Conservation (phyloP, 805 yeast genomes). For the Candida succiphila region DNA sequence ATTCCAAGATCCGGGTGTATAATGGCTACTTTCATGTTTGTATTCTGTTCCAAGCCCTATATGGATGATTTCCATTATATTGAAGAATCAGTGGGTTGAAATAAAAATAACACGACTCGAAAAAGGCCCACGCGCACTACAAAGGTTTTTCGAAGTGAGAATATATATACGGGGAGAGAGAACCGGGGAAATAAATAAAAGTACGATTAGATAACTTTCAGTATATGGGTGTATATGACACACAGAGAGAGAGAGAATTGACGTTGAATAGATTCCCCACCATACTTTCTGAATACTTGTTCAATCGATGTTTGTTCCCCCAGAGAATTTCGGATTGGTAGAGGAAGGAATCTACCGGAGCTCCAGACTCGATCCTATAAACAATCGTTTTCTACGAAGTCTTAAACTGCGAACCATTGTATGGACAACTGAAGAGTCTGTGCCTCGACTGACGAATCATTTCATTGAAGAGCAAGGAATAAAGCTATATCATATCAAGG, state of each 20-base stretch:
- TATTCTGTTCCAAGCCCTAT: too few species aligned
- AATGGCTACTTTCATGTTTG: slow-evolving; percentile 59
- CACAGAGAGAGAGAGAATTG: too few species aligned
- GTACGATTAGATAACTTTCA: too few species aligned
- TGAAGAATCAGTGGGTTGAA: too few species aligned
- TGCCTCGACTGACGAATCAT: slow-evolving; percentile 58
- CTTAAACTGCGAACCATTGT: slow-evolving; percentile 59
- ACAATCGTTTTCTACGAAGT: slow-evolving; percentile 70
- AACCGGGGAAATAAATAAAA: too few species aligned
- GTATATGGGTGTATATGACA: too few species aligned
- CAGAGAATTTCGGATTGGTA: slow-evolving; percentile 85
- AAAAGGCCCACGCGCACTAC: too few species aligned
- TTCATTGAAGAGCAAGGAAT: slow-evolving; percentile 52
- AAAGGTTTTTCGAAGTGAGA: neutral
- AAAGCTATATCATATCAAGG: slow-evolving; percentile 35
- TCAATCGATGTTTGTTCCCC: slow-evolving; percentile 72
- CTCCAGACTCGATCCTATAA: slow-evolving; percentile 64
- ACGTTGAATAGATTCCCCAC: too few species aligned
- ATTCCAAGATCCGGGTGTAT: slow-evolving; percentile 95
- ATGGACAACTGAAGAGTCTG: slow-evolving; percentile 77
- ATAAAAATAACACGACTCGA: too few species aligned
- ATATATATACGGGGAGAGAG: neutral
- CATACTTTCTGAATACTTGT: too few species aligned
- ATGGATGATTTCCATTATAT: too few species aligned
- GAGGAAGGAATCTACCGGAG: slow-evolving; percentile 84